Conservation (phyloP, 176 grass and related monocot species). For the Hordeum vulgare region MorexV3_pseudomolecules_assembly NC_058521.1:73833220-73833719, state of each 20-base stretch:
- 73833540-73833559: conserved; percentile 7
- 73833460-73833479: conserved; percentile 14
- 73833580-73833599: conserved; percentile 32
- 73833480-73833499: not conserved
- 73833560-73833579: conserved; percentile 35
- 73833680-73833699: not conserved
- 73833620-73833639: not conserved
- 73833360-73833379: not conserved
- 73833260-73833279: no score
- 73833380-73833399: conserved; percentile 2
- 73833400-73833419: not conserved
- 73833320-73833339: not conserved
- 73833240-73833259: no score
- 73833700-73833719: not conserved
- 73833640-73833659: not conserved
- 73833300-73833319: no score
- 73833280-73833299: no score
- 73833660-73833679: not conserved
- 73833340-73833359: not conserved
- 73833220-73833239: no score
- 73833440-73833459: conserved; percentile 15
- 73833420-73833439: not conserved
- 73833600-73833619: conserved; percentile 10
- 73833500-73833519: conserved; percentile 10
- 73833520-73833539: conserved; percentile 8